Percentiles rank a stretch among this genome's conserved stretches.
Conservation (phyloP, 257 asterid genomes). For the Cordia subcordata region DNA sequence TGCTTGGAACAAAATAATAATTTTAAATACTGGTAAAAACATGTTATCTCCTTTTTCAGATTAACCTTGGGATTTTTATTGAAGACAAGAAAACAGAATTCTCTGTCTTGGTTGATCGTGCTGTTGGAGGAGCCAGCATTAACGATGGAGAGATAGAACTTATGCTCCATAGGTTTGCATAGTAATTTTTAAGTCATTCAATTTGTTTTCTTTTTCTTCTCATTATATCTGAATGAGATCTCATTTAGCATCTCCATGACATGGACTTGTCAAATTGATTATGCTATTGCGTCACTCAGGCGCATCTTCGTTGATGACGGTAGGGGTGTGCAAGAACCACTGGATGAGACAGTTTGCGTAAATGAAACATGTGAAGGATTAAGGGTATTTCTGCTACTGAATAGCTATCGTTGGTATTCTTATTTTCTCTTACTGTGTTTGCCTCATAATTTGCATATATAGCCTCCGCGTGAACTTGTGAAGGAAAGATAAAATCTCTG, state of each 20-base stretch:
- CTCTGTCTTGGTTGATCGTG: constrained; percentile 81
- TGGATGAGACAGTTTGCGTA: constrained; percentile 61
- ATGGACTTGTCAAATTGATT: constrained; percentile 4
- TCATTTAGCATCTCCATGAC: background rate
- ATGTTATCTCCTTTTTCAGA: constrained; percentile 29
- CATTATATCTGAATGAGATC: background rate
- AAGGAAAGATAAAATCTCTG: too few relatives aligned
- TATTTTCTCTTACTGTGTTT: too few relatives aligned
- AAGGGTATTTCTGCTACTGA: constrained; percentile 28
- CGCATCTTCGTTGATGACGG: constrained; percentile 56
- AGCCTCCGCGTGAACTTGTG: too few relatives aligned
- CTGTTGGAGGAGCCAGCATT: constrained; percentile 83
- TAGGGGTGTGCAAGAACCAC: constrained; percentile 65
- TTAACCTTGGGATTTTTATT: constrained; percentile 64
- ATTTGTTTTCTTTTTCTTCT: background rate
- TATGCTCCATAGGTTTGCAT: constrained; percentile 74
- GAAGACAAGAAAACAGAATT: constrained; percentile 63
- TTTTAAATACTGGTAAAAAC: background rate
- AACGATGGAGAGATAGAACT: constrained; percentile 78
- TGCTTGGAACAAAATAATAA: too few relatives aligned
- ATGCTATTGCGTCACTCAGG: constrained; percentile 25
- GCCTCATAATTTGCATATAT: too few relatives aligned
- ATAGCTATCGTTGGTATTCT: background rate
- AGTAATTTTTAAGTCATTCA: too few relatives aligned
- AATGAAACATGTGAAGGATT: constrained; percentile 53